Percentiles rank a stretch among this genome's conserved stretches.
Conservation (phyloP, 345 rosid species). For the Dimocarpus longan region DNA sequence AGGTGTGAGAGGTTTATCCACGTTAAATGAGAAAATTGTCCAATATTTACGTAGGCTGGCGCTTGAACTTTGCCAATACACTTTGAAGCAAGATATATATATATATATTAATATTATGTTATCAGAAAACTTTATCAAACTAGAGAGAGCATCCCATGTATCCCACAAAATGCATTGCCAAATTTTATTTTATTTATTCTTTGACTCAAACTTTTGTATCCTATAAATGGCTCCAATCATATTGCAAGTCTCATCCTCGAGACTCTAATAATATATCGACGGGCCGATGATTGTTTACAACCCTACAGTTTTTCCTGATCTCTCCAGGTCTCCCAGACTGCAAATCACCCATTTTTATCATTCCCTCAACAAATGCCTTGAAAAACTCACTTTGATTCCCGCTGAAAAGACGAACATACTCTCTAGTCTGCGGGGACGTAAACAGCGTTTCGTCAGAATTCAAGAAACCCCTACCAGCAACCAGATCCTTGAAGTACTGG, state of each 20-base stretch:
- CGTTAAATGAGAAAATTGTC: too few relatives aligned
- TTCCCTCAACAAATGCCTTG: constrained; percentile 66
- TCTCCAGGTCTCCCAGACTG: constrained; percentile 71
- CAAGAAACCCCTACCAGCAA: constrained; percentile 76
- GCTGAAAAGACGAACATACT: constrained; percentile 57
- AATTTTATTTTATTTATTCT: not conserved
- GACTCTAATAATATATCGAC: constrained; percentile 31
- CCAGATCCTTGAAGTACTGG: constrained; percentile 83
- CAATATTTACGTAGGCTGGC: too few relatives aligned
- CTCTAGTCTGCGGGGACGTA: constrained; percentile 54
- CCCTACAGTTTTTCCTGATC: constrained; percentile 69
- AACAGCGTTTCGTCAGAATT: constrained; percentile 87
- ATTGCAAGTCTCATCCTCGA: constrained; percentile 8
- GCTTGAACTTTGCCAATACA: too few relatives aligned
- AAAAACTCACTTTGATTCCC: constrained; percentile 55
- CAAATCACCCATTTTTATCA: constrained; percentile 90
- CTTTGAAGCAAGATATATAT: too few relatives aligned
- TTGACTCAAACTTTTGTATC: not conserved
- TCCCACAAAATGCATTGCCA: too few relatives aligned
- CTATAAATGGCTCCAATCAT: not conserved
- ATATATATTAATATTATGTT: too few relatives aligned
- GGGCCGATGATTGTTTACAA: constrained; percentile 45
- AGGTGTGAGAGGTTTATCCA: too few relatives aligned
- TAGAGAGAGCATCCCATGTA: too few relatives aligned
- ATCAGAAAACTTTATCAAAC: too few relatives aligned